Conservation (phyloP, 2,329 filamentous ascomycete genomes). For the Apiospora arundinis region DNA sequence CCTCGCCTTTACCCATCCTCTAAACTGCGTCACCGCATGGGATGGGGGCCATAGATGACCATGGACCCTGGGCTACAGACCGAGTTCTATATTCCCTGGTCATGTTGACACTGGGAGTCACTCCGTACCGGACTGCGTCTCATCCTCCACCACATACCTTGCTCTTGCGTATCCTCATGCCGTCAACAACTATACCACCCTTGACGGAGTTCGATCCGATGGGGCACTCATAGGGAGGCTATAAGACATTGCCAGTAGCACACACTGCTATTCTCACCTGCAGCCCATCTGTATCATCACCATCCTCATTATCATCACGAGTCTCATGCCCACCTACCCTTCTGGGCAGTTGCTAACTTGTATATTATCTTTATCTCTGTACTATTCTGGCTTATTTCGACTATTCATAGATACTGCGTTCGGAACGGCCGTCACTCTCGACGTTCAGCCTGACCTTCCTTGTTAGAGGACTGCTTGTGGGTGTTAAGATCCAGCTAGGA, state of each 20-base stretch:
- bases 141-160: slow-evolving; percentile 6
- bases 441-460: not conserved
- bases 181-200: slow-evolving; percentile 1
- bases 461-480: not conserved
- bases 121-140: not conserved
- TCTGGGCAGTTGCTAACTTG: not conserved
- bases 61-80: not conserved
- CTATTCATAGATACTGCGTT: not conserved
- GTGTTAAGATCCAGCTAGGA: not conserved
- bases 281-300: slow-evolving; percentile 7
- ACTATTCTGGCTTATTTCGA: not conserved
- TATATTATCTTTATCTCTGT: not conserved
- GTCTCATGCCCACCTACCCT: not conserved
- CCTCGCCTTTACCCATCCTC: not conserved
- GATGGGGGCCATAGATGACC: slow-evolving; percentile 7
- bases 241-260: not conserved
- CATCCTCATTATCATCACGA: not conserved
- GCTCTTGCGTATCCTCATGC: slow-evolving; percentile 6
- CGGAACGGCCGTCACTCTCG: not conserved
- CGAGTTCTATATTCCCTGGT: not conserved
- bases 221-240: not conserved
- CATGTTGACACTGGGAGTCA: slow-evolving; percentile 8
- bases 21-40: slow-evolving; percentile 7
- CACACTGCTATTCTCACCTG: not conserved
- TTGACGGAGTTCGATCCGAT: not conserved